These are phyloP conservation scores for Apiospora arundinis DNA, from an alignment of 2,329 filamentous ascomycete genomes.

Conservation along the genomic window DNA sequence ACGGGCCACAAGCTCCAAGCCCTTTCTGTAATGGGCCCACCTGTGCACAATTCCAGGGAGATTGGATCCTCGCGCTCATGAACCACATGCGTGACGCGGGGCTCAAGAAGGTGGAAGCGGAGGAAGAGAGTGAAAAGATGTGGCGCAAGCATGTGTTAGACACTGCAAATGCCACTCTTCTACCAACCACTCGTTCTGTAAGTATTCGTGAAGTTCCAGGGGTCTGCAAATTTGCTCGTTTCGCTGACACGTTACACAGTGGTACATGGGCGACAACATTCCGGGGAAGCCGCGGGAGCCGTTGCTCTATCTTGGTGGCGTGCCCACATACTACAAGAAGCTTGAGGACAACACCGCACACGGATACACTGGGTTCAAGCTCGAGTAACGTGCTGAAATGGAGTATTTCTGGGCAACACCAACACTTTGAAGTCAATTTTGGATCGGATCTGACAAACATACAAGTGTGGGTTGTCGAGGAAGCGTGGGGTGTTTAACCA, in stretches of 20 bases:
- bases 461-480: neutral
- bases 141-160: slow-evolving; percentile 40
- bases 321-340: slow-evolving; percentile 28
- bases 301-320: slow-evolving; percentile 40
- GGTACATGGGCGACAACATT: slow-evolving; percentile 49
- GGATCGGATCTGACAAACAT: no score
- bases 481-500: neutral
- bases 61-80: slow-evolving; percentile 44
- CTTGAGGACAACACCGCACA: slow-evolving; percentile 2
- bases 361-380: slow-evolving; percentile 12
- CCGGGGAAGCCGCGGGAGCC: slow-evolving; percentile 46
- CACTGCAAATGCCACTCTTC: slow-evolving; percentile 37
- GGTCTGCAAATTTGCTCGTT: neutral
- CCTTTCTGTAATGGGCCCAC: slow-evolving; percentile 46
- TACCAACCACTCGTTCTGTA: slow-evolving; percentile 41
- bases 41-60: slow-evolving; percentile 46
- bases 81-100: slow-evolving; percentile 38
- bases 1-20: slow-evolving; percentile 48
- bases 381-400: neutral
- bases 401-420: no score
- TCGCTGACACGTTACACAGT: neutral
- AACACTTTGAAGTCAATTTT: no score
- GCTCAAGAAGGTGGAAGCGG: slow-evolving; percentile 38
- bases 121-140: slow-evolving; percentile 36
- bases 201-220: neutral